These are phyloP conservation scores for Kurtzmaniella fragi DNA, from an alignment of 805 yeast genomes.

Conservation along the genomic window DNA sequence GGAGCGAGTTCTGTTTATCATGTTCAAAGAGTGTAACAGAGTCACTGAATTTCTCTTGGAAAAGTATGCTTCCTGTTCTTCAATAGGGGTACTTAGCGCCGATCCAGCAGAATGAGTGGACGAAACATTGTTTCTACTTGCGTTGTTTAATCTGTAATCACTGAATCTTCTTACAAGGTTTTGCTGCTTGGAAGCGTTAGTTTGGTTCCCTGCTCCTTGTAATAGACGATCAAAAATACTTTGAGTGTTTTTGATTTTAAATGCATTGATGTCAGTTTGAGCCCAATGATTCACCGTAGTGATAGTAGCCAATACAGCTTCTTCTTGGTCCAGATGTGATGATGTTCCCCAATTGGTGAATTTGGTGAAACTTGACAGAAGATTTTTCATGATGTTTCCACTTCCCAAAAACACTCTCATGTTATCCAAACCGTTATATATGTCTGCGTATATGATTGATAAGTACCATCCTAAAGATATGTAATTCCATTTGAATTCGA, in stretches of 20 bases:
- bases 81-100: constrained; percentile 19
- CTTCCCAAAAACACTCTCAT: constrained; percentile 17
- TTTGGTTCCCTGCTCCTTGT: constrained; percentile 5
- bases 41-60: constrained; percentile 25
- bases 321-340: constrained; percentile 13
- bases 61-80: constrained; percentile 23
- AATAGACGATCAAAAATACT: constrained; percentile 2
- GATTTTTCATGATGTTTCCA: constrained; percentile 34
- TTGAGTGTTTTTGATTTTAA: constrained; percentile 31
- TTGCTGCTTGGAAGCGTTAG: constrained; percentile 15
- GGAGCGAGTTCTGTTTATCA: constrained; percentile 31
- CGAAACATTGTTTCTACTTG: constrained; percentile 21
- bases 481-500: constrained; percentile 59
- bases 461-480: constrained; percentile 73
- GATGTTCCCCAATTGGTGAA: constrained; percentile 35
- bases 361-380: constrained; percentile 28
- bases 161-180: constrained; percentile 45
- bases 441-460: constrained; percentile 56
- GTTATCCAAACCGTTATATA: constrained; percentile 31
- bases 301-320: constrained; percentile 13
- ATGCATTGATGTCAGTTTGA: constrained; percentile 44
- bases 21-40: constrained; percentile 36
- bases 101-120: constrained; percentile 13
- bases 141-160: constrained; percentile 30
- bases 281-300: constrained; percentile 48